Base-by-base conservation (phyloP, 441 rosid genomes). In the Arabidopsis hybrid region DNA sequence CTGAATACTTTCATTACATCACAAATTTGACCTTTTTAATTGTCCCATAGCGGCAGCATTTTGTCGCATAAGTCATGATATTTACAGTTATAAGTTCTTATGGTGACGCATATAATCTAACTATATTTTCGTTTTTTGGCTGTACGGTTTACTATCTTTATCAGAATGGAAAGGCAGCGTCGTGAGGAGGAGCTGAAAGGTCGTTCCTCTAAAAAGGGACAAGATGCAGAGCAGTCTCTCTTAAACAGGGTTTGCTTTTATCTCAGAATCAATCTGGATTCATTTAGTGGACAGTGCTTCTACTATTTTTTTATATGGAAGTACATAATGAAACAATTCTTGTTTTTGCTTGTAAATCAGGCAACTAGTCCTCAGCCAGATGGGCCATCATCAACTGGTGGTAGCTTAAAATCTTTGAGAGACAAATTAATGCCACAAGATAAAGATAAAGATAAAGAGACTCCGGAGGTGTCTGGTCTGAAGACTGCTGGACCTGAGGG, bases 331-430 rank as follows among this genome's bases (percentile, higher is more conserved):
- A 45, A 21, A 46, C 8, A 18, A 50, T 51, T 51, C 14, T 71
- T 65, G 26, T 58, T 50, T 75, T 63, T 45, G 46, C 52, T 59
- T 77, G 81, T 56, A 60, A 14, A 21, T 69, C 78, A 92, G 99
- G 93, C 98, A 59, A 81, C 98, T 56, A 92, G 97, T 88, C 99
- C 99, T 80, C 97, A 84, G 79, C 87, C 89, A 45, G 90, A 91
- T 76, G 86, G 80, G 62, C 91, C 86, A 64, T 71, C 85, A 53
- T 87, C 87, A 75, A 75, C 72, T 79, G 89, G 88, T 77, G 88
- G 88, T 73, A 85, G 79, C 78, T 83, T 87, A 75, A 89, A 89
- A 71, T 77, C 88, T 31, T 77, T 84, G 83, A 87, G 85, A 80
- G 91, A 89, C 57, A 89, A 87, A 84, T 80, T 81, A 42, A 72